phyloP scores from a whole-genome alignment of 2,329 filamentous ascomycete species.

The Fusarium chuoi region DNA sequence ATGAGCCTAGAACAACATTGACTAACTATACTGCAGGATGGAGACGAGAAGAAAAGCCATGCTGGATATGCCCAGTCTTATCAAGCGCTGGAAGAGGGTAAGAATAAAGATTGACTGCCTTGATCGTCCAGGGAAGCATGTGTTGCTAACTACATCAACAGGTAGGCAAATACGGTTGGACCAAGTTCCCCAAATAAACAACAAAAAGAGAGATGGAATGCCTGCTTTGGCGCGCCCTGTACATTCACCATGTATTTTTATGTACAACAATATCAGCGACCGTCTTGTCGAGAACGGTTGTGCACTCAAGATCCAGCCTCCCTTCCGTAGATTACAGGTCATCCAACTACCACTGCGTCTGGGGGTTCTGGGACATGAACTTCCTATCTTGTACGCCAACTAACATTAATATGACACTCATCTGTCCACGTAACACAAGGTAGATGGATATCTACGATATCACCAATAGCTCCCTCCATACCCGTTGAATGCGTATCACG shows the following conservation, averaged over 20 bases:
- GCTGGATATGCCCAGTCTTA: slow-evolving; percentile 92
- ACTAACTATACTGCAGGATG: slow-evolving; percentile 64
- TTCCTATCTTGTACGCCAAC: neutral
- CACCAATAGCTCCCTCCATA: neutral
- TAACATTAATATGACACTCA: neutral
- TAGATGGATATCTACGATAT: neutral
- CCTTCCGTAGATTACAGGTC: neutral
- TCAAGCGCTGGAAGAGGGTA: slow-evolving; percentile 93
- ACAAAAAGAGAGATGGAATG: slow-evolving; percentile 26
- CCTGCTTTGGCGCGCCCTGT: slow-evolving; percentile 41
- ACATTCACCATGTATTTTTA: slow-evolving; percentile 50
- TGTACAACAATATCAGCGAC: slow-evolving; percentile 40
- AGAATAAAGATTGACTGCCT: neutral
- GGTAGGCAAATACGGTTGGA: slow-evolving; percentile 67
- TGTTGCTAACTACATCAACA: slow-evolving; percentile 53
- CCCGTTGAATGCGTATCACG: slow-evolving; percentile 24
- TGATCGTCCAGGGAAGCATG: neutral
- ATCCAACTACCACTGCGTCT: neutral
- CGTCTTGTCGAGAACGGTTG: slow-evolving; percentile 14
- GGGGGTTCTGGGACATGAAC: neutral
- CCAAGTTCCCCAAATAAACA: slow-evolving; percentile 66
- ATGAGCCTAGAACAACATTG: neutral
- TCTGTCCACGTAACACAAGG: neutral
- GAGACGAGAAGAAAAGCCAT: slow-evolving; percentile 92
- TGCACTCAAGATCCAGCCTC: neutral